phyloP scores from a whole-genome alignment of 257 asterid species.

The Cinchona pubescens region DNA sequence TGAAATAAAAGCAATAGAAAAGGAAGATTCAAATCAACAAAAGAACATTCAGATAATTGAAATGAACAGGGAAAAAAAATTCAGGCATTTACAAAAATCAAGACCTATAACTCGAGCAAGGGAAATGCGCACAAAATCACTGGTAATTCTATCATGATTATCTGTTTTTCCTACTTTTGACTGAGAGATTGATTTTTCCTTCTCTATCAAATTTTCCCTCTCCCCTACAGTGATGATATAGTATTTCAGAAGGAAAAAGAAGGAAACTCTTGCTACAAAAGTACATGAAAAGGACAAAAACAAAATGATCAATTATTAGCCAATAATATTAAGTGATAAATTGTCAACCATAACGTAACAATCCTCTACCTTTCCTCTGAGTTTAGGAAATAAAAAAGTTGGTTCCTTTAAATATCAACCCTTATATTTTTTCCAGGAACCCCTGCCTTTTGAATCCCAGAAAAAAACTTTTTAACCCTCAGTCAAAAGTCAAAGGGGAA shows the following conservation, averaged over 20 bases:
- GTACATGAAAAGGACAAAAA: not conserved
- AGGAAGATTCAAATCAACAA: conserved; percentile 2
- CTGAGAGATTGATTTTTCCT: not conserved
- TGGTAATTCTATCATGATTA: not conserved
- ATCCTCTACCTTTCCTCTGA: not conserved
- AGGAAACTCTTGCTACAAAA: no score
- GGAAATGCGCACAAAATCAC: not conserved
- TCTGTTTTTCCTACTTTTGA: not conserved
- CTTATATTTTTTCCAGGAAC: not conserved
- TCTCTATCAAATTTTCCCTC: not conserved
- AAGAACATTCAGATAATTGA: not conserved
- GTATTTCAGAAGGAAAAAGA: not conserved
- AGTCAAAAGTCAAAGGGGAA: not conserved
- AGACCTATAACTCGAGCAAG: not conserved
- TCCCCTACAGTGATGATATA: not conserved
- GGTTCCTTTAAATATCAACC: not conserved
- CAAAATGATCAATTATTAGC: no score
- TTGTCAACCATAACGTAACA: not conserved
- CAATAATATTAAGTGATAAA: not conserved
- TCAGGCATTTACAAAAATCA: not conserved
- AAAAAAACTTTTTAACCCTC: not conserved
- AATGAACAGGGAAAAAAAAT: not conserved
- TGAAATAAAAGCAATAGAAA: not conserved
- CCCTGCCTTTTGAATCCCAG: not conserved
- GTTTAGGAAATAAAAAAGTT: not conserved